Evolutionary conservation across 2,329 filamentous ascomycete genomes (phyloP).

Genomic region (Epichloe coenophiala): DNA sequence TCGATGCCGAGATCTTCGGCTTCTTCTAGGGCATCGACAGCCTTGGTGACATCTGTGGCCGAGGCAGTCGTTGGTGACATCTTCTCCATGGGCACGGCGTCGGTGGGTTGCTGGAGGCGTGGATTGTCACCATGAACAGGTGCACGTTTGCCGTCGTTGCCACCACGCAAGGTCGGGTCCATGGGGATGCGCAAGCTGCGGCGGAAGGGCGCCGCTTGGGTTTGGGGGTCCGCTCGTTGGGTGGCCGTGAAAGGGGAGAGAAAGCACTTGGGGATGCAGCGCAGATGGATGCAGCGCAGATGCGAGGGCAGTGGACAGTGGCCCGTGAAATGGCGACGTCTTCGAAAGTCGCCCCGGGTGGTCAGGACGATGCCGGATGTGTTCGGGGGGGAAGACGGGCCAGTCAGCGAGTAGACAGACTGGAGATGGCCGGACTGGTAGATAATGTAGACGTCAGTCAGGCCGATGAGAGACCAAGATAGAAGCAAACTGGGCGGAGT

Average conservation of each 20-base stretch:
- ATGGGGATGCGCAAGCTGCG: too few relatives aligned
- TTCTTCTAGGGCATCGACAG: constrained; percentile 9
- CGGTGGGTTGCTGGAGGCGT: constrained; percentile 20
- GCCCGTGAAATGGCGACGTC: background rate
- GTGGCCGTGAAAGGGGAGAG: background rate
- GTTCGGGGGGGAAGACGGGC: background rate
- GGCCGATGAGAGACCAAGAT: background rate
- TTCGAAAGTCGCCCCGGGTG: background rate
- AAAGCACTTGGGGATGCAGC: too few relatives aligned
- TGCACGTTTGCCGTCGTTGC: constrained; percentile 9
- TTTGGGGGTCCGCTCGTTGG: constrained; percentile 1
- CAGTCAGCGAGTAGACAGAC: background rate
- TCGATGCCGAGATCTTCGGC: constrained; percentile 8
- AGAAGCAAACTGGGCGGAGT: too few relatives aligned
- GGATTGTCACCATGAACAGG: constrained; percentile 14
- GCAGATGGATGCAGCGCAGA: too few relatives aligned
- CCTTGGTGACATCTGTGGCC: constrained; percentile 7
- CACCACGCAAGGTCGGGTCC: constrained; percentile 20
- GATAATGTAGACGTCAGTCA: background rate
- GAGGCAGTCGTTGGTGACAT: constrained; percentile 13
- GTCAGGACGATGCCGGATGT: constrained; percentile 3
- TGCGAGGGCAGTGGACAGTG: background rate
- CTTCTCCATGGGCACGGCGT: constrained; percentile 24
- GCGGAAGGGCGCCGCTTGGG: constrained; percentile 9
- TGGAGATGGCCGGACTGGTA: background rate